Evolutionary conservation across 306 rosid genomes (phyloP).

Genomic region (Begonia fuchsioides): DNA sequence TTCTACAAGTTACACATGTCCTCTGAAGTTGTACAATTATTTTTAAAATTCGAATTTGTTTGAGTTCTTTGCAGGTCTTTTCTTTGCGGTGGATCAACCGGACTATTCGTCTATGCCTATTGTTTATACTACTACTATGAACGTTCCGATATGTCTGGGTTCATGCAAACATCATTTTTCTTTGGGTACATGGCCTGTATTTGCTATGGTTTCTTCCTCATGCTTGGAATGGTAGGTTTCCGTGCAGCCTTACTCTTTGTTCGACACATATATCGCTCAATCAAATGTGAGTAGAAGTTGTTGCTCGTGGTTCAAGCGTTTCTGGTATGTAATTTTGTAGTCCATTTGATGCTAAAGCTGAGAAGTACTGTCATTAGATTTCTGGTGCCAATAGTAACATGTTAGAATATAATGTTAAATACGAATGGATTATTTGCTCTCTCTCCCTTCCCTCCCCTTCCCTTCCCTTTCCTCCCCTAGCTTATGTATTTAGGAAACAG

Average conservation of each 20-base stretch:
- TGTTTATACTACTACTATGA: conserved; percentile 58
- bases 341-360: conserved; percentile 28
- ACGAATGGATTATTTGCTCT: too few relatives aligned
- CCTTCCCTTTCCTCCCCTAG: too few relatives aligned
- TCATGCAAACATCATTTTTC: conserved; percentile 60
- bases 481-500: too few relatives aligned
- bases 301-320: not conserved
- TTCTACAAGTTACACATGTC: too few relatives aligned
- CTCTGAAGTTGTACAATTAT: too few relatives aligned
- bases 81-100: conserved; percentile 59
- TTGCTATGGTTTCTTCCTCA: conserved; percentile 62
- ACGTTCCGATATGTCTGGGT: conserved; percentile 52
- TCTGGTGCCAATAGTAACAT: conserved; percentile 31
- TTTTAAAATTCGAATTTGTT: too few relatives aligned
- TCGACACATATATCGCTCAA: conserved; percentile 53
- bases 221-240: conserved; percentile 60
- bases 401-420: too few relatives aligned
- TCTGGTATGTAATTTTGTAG: conserved; percentile 31
- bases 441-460: too few relatives aligned
- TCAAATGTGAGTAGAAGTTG: conserved; percentile 37
- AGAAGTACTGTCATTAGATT: conserved; percentile 22
- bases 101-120: conserved; percentile 40
- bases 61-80: conserved; percentile 27
- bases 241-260: conserved; percentile 54
- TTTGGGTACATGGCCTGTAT: conserved; percentile 65